A percentile compares a stretch with the other conserved stretches of the same genome.
Conservation (phyloP, 2,329 filamentous ascomycete species). For the Boeremia exigua region DNA sequence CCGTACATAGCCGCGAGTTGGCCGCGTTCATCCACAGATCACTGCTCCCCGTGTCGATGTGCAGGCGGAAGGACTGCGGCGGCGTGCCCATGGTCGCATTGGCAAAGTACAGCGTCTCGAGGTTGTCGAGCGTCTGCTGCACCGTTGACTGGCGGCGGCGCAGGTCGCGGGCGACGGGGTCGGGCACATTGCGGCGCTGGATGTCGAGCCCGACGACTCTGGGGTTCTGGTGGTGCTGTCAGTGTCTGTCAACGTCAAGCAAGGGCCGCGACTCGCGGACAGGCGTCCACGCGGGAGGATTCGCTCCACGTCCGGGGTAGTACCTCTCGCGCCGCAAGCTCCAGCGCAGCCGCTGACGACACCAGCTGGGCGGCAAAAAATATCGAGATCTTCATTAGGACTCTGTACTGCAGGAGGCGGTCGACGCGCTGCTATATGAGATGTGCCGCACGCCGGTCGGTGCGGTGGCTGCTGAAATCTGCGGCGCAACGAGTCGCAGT, state of each 20-base stretch:
- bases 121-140: conserved; percentile 59
- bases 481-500: conserved; percentile 14
- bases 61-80: conserved; percentile 59
- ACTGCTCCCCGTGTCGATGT: conserved; percentile 68
- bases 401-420: neutral
- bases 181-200: conserved; percentile 53
- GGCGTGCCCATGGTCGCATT: conserved; percentile 66
- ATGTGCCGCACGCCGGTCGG: conserved; percentile 1
- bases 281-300: conserved; percentile 16
- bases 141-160: conserved; percentile 53
- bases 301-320: conserved; percentile 25
- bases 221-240: conserved; percentile 44
- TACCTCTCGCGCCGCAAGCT: conserved; percentile 44
- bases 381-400: conserved; percentile 41
- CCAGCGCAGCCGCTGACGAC: conserved; percentile 36
- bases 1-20: conserved; percentile 65
- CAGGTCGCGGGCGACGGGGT: conserved; percentile 57
- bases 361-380: conserved; percentile 39
- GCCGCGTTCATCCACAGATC: conserved; percentile 72
- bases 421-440: conserved; percentile 11
- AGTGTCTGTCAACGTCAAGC: conserved; percentile 11
- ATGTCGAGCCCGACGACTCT: conserved; percentile 59
- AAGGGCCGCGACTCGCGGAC: neutral
- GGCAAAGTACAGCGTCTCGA: conserved; percentile 65
- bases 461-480: conserved; percentile 1